Conservation (phyloP, 768 basidiomycete species). For the Tricholoma sp. region DNA sequence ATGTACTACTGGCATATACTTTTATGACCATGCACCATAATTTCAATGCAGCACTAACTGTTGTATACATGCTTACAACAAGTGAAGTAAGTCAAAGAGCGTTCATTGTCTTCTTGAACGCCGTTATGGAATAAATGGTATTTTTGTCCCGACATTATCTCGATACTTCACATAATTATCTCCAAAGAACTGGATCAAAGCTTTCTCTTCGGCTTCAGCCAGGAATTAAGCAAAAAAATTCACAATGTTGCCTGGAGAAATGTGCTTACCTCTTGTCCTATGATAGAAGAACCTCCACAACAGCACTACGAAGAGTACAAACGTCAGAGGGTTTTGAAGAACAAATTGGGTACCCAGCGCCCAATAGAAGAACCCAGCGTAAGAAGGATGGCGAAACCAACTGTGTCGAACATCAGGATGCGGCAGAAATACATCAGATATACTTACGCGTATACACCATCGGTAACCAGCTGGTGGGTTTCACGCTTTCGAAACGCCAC, state of each 20-base stretch:
- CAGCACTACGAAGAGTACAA: constrained; percentile 57
- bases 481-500: constrained; percentile 72
- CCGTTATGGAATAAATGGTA: constrained; percentile 73
- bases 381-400: constrained; percentile 92
- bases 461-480: constrained; percentile 76
- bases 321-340: constrained; percentile 79
- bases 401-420: constrained; percentile 29
- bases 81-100: too few relatives aligned
- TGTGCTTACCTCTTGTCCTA: constrained; percentile 67
- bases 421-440: neutral
- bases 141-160: constrained; percentile 72
- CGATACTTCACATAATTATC: constrained; percentile 78
- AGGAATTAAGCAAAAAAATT: neutral
- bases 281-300: constrained; percentile 85
- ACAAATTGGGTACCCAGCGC: constrained; percentile 90
- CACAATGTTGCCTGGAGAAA: neutral
- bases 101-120: too few relatives aligned
- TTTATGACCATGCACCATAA: neutral
- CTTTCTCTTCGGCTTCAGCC: constrained; percentile 69
- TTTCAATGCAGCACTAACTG: too few relatives aligned
- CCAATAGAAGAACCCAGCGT: constrained; percentile 98
- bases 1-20: neutral
- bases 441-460: constrained; percentile 83
- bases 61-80: too few relatives aligned
- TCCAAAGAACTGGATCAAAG: constrained; percentile 85